Conservation (phyloP, 768 basidiomycete genomes). For the Asterophora parasitica region DNA sequence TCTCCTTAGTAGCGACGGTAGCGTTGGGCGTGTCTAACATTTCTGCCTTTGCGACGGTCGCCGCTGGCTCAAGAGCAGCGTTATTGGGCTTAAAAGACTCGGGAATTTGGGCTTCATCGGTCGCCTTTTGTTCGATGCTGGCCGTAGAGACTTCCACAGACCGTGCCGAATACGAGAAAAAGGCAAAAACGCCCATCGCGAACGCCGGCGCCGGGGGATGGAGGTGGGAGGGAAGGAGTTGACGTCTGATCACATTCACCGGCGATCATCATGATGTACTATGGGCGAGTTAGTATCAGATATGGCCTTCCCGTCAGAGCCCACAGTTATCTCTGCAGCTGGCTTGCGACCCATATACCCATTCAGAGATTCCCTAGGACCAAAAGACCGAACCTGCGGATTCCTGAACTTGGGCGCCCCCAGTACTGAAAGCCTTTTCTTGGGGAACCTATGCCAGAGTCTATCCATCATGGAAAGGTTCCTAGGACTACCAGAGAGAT, state of each 20-base stretch:
- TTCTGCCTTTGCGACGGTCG: neutral
- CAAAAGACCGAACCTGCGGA: neutral
- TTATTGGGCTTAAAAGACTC: neutral
- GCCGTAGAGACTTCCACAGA: slow-evolving; percentile 1
- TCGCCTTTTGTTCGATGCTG: neutral
- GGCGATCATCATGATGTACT: no score
- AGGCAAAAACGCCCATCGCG: slow-evolving; percentile 24
- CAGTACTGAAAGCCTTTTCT: neutral
- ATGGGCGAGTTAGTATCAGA: no score
- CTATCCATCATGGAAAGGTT: neutral
- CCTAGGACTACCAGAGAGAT: slow-evolving; percentile 1
- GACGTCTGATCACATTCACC: no score
- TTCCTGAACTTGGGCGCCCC: neutral
- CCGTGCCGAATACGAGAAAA: slow-evolving; percentile 20
- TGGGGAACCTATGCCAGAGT: neutral
- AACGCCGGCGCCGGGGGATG: slow-evolving; percentile 1
- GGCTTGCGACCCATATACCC: neutral
- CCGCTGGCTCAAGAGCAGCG: neutral
- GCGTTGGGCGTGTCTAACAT: neutral
- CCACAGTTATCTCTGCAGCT: neutral
- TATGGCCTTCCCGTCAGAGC: no score
- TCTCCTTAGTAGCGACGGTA: neutral
- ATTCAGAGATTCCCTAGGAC: neutral
- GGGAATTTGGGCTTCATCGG: neutral
- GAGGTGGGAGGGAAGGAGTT: slow-evolving; percentile 1